These are phyloP conservation scores for Penicillium lividum DNA, from an alignment of 495 filamentous ascomycete species.

Conservation along the genomic window DNA sequence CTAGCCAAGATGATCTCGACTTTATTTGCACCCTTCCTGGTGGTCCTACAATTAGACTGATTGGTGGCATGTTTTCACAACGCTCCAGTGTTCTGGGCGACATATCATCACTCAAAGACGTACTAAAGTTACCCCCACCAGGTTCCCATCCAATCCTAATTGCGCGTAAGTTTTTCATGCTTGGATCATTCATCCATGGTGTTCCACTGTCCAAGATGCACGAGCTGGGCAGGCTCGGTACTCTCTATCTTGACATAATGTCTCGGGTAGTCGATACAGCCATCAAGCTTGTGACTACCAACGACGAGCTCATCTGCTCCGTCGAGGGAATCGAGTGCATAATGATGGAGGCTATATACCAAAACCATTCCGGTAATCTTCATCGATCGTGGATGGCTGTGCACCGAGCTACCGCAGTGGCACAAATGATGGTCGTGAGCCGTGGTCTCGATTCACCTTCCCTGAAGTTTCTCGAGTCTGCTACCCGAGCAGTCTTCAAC, in stretches of 20 bases:
- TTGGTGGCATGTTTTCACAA: conserved; percentile 26
- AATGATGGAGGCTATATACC: conserved; percentile 48
- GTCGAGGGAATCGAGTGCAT: conserved; percentile 53
- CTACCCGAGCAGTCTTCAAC: conserved; percentile 15
- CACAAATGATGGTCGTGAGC: conserved; percentile 28
- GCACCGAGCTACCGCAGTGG: conserved; percentile 35
- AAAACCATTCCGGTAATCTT: conserved; percentile 48
- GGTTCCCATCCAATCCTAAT: conserved; percentile 47
- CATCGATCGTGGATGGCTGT: conserved; percentile 44
- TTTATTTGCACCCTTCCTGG: conserved; percentile 31
- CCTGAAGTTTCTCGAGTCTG: conserved; percentile 17
- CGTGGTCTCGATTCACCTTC: conserved; percentile 20
- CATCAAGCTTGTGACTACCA: conserved; percentile 42
- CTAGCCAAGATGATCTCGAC: conserved; percentile 36
- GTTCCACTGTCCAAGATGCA: conserved; percentile 26
- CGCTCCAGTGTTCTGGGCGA: conserved; percentile 19
- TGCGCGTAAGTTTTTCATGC: conserved; percentile 46
- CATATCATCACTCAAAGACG: conserved; percentile 23
- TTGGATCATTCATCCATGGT: conserved; percentile 44
- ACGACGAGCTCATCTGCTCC: conserved; percentile 45
- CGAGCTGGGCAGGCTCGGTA: conserved; percentile 13
- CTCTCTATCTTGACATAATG: conserved; percentile 30
- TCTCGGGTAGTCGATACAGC: conserved; percentile 36
- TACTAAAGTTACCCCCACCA: conserved; percentile 37
- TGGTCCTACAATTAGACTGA: conserved; percentile 26